A percentile compares a stretch with the other conserved stretches of the same genome.
phyloP scores from a whole-genome alignment of 495 filamentous ascomycete genomes.

The Articulospora tetracladia region DNA sequence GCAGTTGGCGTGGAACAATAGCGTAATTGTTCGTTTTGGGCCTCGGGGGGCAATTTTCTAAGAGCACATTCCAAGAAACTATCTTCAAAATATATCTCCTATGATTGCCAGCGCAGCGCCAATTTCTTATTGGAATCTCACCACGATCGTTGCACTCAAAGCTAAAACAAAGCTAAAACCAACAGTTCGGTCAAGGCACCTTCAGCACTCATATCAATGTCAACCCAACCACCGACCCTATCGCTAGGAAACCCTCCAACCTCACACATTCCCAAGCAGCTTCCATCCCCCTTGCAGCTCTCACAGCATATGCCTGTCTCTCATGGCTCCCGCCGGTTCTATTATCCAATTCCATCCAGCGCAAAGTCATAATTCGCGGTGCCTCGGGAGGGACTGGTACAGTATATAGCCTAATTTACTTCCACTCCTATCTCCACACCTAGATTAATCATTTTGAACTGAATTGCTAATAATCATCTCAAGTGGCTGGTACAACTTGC shows the following conservation, averaged over 20 bases:
- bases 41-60: too few relatives aligned
- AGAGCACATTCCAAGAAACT: too few relatives aligned
- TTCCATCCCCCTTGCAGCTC: slow-evolving; percentile 31
- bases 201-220: slow-evolving; percentile 37
- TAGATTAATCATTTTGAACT: background rate
- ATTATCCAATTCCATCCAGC: background rate
- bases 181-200: slow-evolving; percentile 24
- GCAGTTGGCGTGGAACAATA: too few relatives aligned
- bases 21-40: too few relatives aligned
- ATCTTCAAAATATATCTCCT: too few relatives aligned
- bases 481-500: slow-evolving; percentile 14
- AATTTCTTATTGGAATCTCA: too few relatives aligned
- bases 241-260: slow-evolving; percentile 33
- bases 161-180: background rate
- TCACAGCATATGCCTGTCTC: slow-evolving; percentile 43
- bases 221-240: slow-evolving; percentile 29
- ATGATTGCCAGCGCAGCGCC: too few relatives aligned
- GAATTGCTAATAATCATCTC: background rate
- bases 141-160: too few relatives aligned
- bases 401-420: slow-evolving; percentile 10
- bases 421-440: background rate
- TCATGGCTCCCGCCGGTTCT: slow-evolving; percentile 21
- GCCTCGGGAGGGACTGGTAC: slow-evolving; percentile 21
- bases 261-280: slow-evolving; percentile 32
- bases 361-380: slow-evolving; percentile 15